Percentiles rank a stretch among this genome's conserved stretches.
Evolutionary conservation across 2,329 filamentous ascomycete genomes (phyloP).

Genomic region (Stagonosporopsis rhizophila): DNA sequence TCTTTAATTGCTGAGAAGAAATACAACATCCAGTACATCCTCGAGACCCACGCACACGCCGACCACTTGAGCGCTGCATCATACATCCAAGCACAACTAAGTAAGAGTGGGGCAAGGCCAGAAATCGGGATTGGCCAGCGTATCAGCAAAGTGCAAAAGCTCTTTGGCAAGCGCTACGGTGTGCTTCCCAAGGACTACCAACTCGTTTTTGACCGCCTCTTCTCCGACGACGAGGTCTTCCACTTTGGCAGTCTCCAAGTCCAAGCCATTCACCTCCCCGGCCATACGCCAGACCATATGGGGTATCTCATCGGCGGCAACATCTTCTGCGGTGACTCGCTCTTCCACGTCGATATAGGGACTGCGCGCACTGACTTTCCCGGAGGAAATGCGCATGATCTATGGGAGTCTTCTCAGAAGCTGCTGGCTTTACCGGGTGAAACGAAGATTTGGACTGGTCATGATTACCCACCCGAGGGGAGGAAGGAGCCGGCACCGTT

Average conservation of each 20-base stretch:
- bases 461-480: slow-evolving; percentile 44
- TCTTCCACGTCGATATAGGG: slow-evolving; percentile 46
- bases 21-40: slow-evolving; percentile 60
- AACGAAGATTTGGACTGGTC: slow-evolving; percentile 44
- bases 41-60: slow-evolving; percentile 69
- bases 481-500: slow-evolving; percentile 34
- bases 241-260: slow-evolving; percentile 57
- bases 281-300: slow-evolving; percentile 67
- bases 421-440: slow-evolving; percentile 38
- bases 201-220: slow-evolving; percentile 61
- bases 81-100: slow-evolving; percentile 59
- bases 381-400: slow-evolving; percentile 36
- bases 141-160: slow-evolving; percentile 60
- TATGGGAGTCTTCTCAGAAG: slow-evolving; percentile 39
- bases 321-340: slow-evolving; percentile 47
- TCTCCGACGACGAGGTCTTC: slow-evolving; percentile 63
- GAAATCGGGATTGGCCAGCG: slow-evolving; percentile 63
- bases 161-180: slow-evolving; percentile 60
- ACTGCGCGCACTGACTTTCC: slow-evolving; percentile 48
- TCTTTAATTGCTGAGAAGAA: slow-evolving; percentile 51
- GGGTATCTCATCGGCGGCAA: slow-evolving; percentile 63
- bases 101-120: slow-evolving; percentile 43
- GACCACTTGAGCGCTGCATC: slow-evolving; percentile 67
- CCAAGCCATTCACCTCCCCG: slow-evolving; percentile 63
- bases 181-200: slow-evolving; percentile 54